Evolutionary conservation across 805 yeast genomes (phyloP).

Genomic region (Starmera dryadoides): DNA sequence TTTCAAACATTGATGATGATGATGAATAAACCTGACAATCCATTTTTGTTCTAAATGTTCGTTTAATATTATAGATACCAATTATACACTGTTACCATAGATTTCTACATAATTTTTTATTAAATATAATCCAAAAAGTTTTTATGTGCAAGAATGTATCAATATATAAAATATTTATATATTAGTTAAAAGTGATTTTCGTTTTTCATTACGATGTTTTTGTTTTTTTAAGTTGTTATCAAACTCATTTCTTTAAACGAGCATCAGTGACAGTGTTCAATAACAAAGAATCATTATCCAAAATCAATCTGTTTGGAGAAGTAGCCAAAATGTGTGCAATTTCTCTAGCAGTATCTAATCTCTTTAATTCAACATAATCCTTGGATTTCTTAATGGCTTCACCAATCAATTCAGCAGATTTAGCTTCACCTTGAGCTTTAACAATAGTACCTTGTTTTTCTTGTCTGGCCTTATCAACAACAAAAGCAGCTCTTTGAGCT

Average conservation of each 20-base stretch:
- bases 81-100: too few species aligned
- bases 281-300: conserved; percentile 88
- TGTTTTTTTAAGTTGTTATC: too few species aligned
- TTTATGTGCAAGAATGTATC: not conserved
- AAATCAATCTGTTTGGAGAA: conserved; percentile 86
- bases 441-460: conserved; percentile 97
- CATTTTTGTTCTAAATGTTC: too few species aligned
- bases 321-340: conserved; percentile 79
- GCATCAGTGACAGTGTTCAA: conserved; percentile 82
- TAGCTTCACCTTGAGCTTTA: conserved; percentile 97
- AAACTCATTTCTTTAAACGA: conserved; percentile 36
- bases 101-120: too few species aligned
- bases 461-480: conserved; percentile 95
- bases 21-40: not conserved
- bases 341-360: conserved; percentile 95
- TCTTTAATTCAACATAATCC: conserved; percentile 94
- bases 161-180: not conserved
- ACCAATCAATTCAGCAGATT: conserved; percentile 96
- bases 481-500: conserved; percentile 96
- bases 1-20: conserved; percentile 8
- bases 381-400: conserved; percentile 95
- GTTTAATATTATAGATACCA: too few species aligned
- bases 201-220: too few species aligned
- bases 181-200: too few species aligned
- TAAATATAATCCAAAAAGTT: too few species aligned